Evolutionary conservation across 495 filamentous ascomycete genomes (phyloP), one percentile per base, ranked within the genome.

Genomic region (Aspergillus ostianus): DNA sequence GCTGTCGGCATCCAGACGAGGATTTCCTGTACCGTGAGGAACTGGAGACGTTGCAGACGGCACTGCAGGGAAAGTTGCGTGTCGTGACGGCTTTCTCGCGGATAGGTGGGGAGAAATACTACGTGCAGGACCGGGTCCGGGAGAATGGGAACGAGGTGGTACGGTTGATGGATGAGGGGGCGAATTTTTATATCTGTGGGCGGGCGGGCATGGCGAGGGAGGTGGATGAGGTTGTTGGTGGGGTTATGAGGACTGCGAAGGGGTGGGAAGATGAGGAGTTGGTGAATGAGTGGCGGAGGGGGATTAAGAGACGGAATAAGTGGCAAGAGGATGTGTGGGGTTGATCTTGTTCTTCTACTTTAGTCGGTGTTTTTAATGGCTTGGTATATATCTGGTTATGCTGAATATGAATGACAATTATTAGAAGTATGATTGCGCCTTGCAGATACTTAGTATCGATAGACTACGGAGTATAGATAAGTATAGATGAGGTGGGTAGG

Each of bases 251-350:
- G 41, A 56, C 47, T 36, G 53, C 48, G 13, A 72, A 71, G 51
- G 70, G 69, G 0, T 77, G 76, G 74, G 63, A 55, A 15, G 77
- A 77, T 21, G 62, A 60, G 26, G 62, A 60, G 26, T 61, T 76
- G 53, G 61, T 75, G 20, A 70, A 72, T 57, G 64, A 70, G 32
- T 83, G 79, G 76, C 70, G 64, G 19, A 73, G 75, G 61, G 64
- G 62, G 17, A 63, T 77, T 44, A 82, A 79, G 71, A 75, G 69
- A 65, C 70, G 68, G 53, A 73, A 68, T 23, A 80, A 79, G 63
- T 83, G 79, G 79, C 73, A 75, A 61, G 78, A 81, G 59, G 80
- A 83, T 76, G 77, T 79, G 53, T 81, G 76, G 76, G 75, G 74
- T 50, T 78, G 57, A 51, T 53, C 60, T 55, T 26, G 2, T 26